Percentiles rank a stretch among this genome's conserved stretches.
Evolutionary conservation across 2,329 filamentous ascomycete species (phyloP).

Genomic region (Rhynchosporium graminicola): DNA sequence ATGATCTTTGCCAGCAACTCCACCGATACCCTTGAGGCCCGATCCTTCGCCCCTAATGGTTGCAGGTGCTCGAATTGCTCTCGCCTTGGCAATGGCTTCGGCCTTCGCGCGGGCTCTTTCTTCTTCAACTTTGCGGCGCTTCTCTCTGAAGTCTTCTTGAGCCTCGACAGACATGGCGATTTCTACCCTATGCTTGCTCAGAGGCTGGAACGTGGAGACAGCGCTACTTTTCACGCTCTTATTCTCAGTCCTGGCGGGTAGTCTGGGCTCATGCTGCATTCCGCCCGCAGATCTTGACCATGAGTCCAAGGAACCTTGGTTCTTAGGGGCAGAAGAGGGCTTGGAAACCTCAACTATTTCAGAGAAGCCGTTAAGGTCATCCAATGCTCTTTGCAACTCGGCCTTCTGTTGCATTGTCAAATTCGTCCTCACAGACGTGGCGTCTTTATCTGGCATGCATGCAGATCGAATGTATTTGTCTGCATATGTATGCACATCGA

Average conservation of each 20-base stretch:
- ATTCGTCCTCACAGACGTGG: slow-evolving; percentile 70
- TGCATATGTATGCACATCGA: slow-evolving; percentile 66
- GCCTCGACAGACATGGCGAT: slow-evolving; percentile 24
- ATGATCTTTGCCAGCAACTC: slow-evolving; percentile 77
- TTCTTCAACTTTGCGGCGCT: slow-evolving; percentile 72
- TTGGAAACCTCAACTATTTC: slow-evolving; percentile 52
- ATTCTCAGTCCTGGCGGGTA: slow-evolving; percentile 23
- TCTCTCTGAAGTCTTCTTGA: slow-evolving; percentile 64
- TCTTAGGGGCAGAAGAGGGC: slow-evolving; percentile 47
- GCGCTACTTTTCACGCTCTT: slow-evolving; percentile 9
- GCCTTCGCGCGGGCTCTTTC: slow-evolving; percentile 73
- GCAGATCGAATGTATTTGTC: slow-evolving; percentile 65
- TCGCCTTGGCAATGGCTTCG: slow-evolving; percentile 69
- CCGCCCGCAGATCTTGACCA: slow-evolving; percentile 58
- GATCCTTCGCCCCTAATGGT: slow-evolving; percentile 76
- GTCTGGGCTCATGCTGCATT: slow-evolving; percentile 37
- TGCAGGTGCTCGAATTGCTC: slow-evolving; percentile 55
- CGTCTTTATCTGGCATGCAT: slow-evolving; percentile 56
- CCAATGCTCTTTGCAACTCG: slow-evolving; percentile 68
- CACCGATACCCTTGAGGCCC: slow-evolving; percentile 69
- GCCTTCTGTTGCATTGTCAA: slow-evolving; percentile 81
- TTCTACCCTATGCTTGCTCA: slow-evolving; percentile 30
- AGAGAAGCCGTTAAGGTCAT: slow-evolving; percentile 56
- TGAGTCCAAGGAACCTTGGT: slow-evolving; percentile 60
- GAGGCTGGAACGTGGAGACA: slow-evolving; percentile 22